Evolutionary conservation across 2,329 filamentous ascomycete species (phyloP), one percentile per base, ranked within the genome.

Genomic region (Aspergillus puulaauensis): DNA sequence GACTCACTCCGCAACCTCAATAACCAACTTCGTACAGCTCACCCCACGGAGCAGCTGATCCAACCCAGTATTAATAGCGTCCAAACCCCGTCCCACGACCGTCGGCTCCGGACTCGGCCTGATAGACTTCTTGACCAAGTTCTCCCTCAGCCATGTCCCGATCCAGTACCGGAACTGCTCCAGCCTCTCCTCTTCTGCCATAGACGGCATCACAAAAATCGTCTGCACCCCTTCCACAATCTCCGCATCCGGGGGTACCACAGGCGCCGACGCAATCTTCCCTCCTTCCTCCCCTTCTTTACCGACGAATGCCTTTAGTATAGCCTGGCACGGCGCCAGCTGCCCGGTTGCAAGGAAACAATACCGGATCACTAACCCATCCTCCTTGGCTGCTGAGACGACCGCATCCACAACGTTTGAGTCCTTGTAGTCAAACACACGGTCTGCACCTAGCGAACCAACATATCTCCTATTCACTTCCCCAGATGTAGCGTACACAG

Each of bases 401-500:
- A 80, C 77, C 2, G 21, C 40, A 56, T 66, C 59, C 24, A 70
- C 66, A 33, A 70, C 64, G 0, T 46, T 50, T 2, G 62, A 15
- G 0, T 68, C 63, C 24, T 64, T 77, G 56, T 80, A 76, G 56
- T 80, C 73, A 35, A 80, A 80, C 0, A 79, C 75, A 11, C 70
- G 71, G 39, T 78, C 69, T 3, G 67, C 69, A 4, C 68, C 70
- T 2, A 72, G 49, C 0, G 61, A 63, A 6, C 2, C 8, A 2
- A 80, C 64, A 27, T 79, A 79, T 0, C 56, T 41, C 0, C 66
- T 49, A 59, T 79, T 77, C 21, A 64, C 61, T 0, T 57, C 5
- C 0, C 78, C 71, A 0, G 77, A 70, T 0, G 75, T 76, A 6
- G 77, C 76, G 31, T 80, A 80, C 4, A 80, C 77, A 3, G 75